These are phyloP conservation scores for Alloascoidea africana DNA, from an alignment of 805 yeast genomes.

Conservation along the genomic window DNA sequence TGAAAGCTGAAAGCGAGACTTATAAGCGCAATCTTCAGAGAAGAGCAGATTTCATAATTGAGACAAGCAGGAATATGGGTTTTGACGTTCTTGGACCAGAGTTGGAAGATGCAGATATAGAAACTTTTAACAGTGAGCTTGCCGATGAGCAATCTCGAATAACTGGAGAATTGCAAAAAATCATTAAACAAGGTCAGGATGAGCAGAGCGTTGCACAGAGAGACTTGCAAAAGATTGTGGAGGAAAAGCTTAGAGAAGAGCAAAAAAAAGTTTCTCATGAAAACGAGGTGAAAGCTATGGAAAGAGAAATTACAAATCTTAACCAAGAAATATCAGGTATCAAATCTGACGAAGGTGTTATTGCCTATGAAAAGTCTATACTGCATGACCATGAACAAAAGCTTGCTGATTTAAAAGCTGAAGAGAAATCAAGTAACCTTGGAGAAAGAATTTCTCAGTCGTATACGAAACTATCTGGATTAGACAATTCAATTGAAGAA, in stretches of 20 bases:
- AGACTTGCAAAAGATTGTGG: slow-evolving; percentile 12
- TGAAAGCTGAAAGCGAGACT: slow-evolving; percentile 24
- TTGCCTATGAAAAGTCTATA: slow-evolving; percentile 28
- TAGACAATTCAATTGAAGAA: slow-evolving; percentile 26
- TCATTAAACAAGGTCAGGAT: slow-evolving; percentile 11
- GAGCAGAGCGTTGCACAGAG: slow-evolving; percentile 16
- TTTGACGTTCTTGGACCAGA: neutral
- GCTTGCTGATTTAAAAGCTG: slow-evolving; percentile 17
- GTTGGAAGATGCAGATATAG: neutral
- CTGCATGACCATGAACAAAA: slow-evolving; percentile 24
- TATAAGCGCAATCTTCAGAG: slow-evolving; percentile 6
- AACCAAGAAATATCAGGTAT: slow-evolving; percentile 23
- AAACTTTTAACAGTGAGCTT: neutral
- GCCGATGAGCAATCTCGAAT: neutral
- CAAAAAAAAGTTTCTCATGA: slow-evolving; percentile 9
- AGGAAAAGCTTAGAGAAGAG: slow-evolving; percentile 11
- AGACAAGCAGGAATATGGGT: too few species aligned
- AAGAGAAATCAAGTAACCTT: slow-evolving; percentile 7
- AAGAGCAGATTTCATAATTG: neutral
- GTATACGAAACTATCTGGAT: slow-evolving; percentile 20
- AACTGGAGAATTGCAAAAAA: slow-evolving; percentile 6
- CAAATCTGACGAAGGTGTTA: slow-evolving; percentile 26
- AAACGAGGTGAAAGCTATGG: slow-evolving; percentile 7
- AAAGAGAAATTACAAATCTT: slow-evolving; percentile 21
- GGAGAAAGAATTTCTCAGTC: slow-evolving; percentile 16